These are phyloP conservation scores for Helenozyma rhizophorensis DNA, from an alignment of 805 yeast genomes.

Conservation along the genomic window DNA sequence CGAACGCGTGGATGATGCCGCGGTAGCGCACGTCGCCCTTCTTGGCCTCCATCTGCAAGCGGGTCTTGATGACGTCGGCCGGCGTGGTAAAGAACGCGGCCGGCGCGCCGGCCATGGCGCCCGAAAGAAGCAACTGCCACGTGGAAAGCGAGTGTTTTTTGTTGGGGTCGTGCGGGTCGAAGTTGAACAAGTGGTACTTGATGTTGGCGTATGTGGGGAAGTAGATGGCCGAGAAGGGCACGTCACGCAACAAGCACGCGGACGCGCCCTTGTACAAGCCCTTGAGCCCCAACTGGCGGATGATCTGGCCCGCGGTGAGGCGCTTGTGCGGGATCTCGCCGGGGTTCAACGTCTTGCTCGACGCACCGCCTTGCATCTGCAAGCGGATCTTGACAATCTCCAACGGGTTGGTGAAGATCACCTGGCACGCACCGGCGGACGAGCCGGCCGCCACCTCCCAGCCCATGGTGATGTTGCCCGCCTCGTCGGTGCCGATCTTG, in stretches of 20 bases:
- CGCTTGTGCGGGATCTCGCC: slow-evolving; percentile 41
- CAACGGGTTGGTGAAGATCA: slow-evolving; percentile 89
- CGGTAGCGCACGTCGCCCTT: slow-evolving; percentile 72
- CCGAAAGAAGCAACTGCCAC: slow-evolving; percentile 80
- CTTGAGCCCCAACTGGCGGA: slow-evolving; percentile 69
- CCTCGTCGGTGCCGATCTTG: slow-evolving; percentile 53
- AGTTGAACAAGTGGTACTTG: slow-evolving; percentile 74
- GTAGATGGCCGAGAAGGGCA: slow-evolving; percentile 94
- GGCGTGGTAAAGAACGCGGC: slow-evolving; percentile 97
- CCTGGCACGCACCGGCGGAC: slow-evolving; percentile 95
- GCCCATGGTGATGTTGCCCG: slow-evolving; percentile 39
- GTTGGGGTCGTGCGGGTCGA: slow-evolving; percentile 66
- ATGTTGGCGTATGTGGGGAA: slow-evolving; percentile 96
- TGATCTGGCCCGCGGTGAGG: slow-evolving; percentile 63
- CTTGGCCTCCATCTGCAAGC: slow-evolving; percentile 81
- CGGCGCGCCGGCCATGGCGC: slow-evolving; percentile 97
- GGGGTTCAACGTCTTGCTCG: slow-evolving; percentile 16
- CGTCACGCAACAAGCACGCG: slow-evolving; percentile 92
- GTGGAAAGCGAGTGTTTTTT: slow-evolving; percentile 61
- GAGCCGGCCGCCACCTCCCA: slow-evolving; percentile 88
- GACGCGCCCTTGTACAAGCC: slow-evolving; percentile 90
- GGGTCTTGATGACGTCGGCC: slow-evolving; percentile 92
- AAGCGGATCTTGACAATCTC: slow-evolving; percentile 93
- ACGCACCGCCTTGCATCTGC: slow-evolving; percentile 81
- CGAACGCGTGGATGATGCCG: slow-evolving; percentile 75